These are phyloP conservation scores for Daldinia childiae DNA, from an alignment of 495 filamentous ascomycete genomes.

Conservation along the genomic window DNA sequence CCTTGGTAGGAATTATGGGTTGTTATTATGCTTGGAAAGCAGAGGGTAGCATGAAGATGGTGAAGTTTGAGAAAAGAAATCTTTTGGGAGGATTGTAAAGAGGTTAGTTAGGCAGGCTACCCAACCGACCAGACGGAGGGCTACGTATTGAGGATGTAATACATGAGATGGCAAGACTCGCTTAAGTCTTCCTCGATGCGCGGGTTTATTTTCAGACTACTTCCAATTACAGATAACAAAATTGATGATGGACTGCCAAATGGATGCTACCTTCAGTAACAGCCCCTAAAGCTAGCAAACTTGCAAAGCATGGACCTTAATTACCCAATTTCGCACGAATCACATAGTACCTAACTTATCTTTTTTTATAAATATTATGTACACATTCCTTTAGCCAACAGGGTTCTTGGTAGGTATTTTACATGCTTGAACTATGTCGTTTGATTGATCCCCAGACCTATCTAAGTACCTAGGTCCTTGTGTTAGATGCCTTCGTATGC, in stretches of 20 bases:
- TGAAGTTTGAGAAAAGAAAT: background rate
- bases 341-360: background rate
- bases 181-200: background rate
- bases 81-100: background rate
- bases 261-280: background rate
- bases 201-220: background rate
- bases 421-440: background rate
- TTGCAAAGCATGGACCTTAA: constrained; percentile 5
- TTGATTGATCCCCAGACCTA: background rate
- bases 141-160: background rate
- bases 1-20: background rate
- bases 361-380: background rate
- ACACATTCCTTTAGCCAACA: background rate
- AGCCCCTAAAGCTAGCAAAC: background rate
- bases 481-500: background rate
- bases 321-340: background rate
- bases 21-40: background rate
- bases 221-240: background rate
- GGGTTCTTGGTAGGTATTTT: background rate
- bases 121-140: background rate
- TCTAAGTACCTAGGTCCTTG: background rate
- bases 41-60: too few species aligned
- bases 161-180: background rate
- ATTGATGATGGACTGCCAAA: background rate
- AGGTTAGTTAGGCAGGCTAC: background rate